These are phyloP conservation scores for Aspergillus sp. DNA, from an alignment of 2,329 filamentous ascomycete species.

Conservation along the genomic window DNA sequence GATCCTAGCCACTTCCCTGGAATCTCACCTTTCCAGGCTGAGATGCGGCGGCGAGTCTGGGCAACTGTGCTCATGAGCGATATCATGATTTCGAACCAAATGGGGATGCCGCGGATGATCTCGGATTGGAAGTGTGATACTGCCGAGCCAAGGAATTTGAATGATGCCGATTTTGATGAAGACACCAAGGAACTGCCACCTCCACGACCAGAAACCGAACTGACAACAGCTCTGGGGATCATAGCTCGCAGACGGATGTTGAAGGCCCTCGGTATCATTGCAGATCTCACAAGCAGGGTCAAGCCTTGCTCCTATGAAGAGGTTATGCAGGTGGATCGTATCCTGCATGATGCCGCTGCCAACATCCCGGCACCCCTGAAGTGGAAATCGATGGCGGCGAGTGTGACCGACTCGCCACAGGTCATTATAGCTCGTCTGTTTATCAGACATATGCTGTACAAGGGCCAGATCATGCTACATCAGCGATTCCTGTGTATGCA, in stretches of 20 bases:
- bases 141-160: constrained; percentile 54
- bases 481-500: constrained; percentile 14
- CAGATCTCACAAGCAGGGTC: constrained; percentile 29
- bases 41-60: constrained; percentile 49
- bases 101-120: constrained; percentile 63
- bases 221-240: constrained; percentile 44
- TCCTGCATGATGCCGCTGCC: background rate
- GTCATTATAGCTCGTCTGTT: constrained; percentile 24
- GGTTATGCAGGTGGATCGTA: background rate
- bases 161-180: constrained; percentile 59
- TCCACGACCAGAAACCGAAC: constrained; percentile 52
- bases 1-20: constrained; percentile 54
- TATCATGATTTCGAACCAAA: constrained; percentile 59
- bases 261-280: constrained; percentile 30
- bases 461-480: constrained; percentile 25
- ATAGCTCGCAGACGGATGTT: constrained; percentile 35
- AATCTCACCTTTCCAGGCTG: constrained; percentile 55
- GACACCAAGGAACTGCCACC: constrained; percentile 51
- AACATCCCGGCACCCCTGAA: constrained; percentile 15
- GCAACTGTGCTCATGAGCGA: constrained; percentile 53
- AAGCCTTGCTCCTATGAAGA: constrained; percentile 4
- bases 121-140: constrained; percentile 60
- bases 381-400: constrained; percentile 18
- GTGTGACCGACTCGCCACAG: constrained; percentile 23
- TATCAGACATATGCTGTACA: constrained; percentile 22